These are phyloP conservation scores for Raphanus sativus DNA, from an alignment of 345 rosid genomes.

Conservation along the genomic window DNA sequence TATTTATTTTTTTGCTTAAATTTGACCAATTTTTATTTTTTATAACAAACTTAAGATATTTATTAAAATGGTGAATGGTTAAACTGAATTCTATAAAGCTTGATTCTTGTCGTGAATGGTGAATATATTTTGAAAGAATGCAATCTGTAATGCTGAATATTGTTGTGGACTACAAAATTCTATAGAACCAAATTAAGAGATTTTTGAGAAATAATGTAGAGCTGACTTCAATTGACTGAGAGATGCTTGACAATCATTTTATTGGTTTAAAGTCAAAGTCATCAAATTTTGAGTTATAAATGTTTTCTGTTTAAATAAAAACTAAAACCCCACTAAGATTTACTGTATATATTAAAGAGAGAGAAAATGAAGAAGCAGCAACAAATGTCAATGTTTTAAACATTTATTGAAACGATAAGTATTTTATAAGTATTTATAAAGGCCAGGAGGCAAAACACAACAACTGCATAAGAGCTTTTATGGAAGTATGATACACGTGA, in stretches of 20 bases:
- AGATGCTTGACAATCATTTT: background rate
- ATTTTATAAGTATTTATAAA: background rate
- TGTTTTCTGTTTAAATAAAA: background rate
- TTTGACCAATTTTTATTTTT: too few relatives aligned
- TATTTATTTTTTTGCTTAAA: too few relatives aligned
- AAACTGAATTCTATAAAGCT: too few relatives aligned
- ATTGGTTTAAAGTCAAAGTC: background rate
- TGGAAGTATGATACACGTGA: constrained; percentile 34
- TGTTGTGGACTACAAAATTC: background rate
- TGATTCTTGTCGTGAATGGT: background rate
- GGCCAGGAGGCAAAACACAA: background rate
- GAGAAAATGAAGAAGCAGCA: background rate
- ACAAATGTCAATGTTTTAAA: constrained; percentile 12
- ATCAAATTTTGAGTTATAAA: background rate
- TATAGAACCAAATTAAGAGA: too few relatives aligned
- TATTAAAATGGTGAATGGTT: too few relatives aligned
- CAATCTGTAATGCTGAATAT: too few relatives aligned
- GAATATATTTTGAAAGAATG: background rate
- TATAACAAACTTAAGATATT: too few relatives aligned
- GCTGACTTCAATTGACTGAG: background rate
- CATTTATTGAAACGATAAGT: constrained; percentile 31
- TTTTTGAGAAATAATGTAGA: background rate
- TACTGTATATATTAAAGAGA: background rate
- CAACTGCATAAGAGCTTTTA: background rate
- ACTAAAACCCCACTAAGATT: background rate